Evolutionary conservation across 192 early-diverging fungal species (phyloP).

Genomic region (Gaertneriomyces sp.): DNA sequence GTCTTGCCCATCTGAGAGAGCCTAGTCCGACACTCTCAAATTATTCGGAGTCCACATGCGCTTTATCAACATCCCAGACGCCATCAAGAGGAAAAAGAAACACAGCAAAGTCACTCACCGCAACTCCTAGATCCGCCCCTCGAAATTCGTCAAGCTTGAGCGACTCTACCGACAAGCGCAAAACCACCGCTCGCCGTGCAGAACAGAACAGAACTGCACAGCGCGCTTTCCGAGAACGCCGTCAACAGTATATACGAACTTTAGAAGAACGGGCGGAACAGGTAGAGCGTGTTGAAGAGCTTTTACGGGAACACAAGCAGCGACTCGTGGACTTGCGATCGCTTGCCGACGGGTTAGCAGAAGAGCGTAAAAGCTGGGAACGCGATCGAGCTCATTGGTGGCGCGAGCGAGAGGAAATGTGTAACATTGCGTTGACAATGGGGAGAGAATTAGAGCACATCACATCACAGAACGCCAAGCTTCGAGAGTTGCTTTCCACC

Average conservation of each 20-base stretch:
- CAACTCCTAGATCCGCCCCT: no score
- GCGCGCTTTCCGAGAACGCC: conserved; percentile 84
- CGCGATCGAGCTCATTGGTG: conserved; percentile 24
- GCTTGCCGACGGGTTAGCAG: conserved; percentile 16
- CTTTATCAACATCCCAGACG: no score
- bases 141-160: neutral
- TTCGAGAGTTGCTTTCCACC: conserved; percentile 7
- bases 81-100: no score
- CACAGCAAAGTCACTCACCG: no score
- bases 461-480: conserved; percentile 19
- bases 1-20: no score
- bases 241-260: conserved; percentile 74
- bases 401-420: conserved; percentile 28
- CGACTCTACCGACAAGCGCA: conserved; percentile 20
- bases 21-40: no score
- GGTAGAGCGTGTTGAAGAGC: conserved; percentile 13
- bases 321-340: conserved; percentile 19
- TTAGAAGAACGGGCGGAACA: conserved; percentile 64
- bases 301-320: conserved; percentile 7
- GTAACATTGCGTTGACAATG: conserved; percentile 11
- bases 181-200: conserved; percentile 64
- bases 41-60: no score
- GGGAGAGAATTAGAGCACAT: conserved; percentile 13
- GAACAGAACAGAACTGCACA: conserved; percentile 89
- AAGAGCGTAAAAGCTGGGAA: conserved; percentile 26